Conservation (phyloP, 2,329 filamentous ascomycete species). For the Ophiostoma populinum region DNA sequence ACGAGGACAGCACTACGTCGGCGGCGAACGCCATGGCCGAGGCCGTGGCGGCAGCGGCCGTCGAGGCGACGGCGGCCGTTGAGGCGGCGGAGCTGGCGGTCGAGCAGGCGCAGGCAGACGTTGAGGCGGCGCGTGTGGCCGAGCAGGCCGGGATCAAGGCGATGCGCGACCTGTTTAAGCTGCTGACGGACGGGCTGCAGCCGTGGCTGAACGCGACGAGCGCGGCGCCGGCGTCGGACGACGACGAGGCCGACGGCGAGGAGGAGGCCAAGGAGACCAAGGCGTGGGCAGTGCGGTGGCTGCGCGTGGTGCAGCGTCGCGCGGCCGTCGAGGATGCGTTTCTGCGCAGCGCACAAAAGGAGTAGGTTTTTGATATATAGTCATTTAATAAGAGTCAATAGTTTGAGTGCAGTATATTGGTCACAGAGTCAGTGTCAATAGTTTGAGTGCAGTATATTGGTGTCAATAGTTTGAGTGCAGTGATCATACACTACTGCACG, state of each 20-base stretch:
- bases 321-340: slow-evolving; percentile 71
- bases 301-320: slow-evolving; percentile 67
- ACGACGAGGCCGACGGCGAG: slow-evolving; percentile 37
- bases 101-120: slow-evolving; percentile 9
- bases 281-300: slow-evolving; percentile 74
- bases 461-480: not conserved
- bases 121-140: slow-evolving; percentile 37
- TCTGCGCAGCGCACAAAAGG: slow-evolving; percentile 23
- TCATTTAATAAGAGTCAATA: not conserved
- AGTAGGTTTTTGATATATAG: not conserved
- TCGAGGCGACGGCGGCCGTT: slow-evolving; percentile 6
- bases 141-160: slow-evolving; percentile 50
- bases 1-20: slow-evolving; percentile 9
- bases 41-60: slow-evolving; percentile 21
- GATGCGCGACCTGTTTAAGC: slow-evolving; percentile 64
- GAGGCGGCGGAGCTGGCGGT: slow-evolving; percentile 18
- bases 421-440: not conserved
- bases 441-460: not conserved
- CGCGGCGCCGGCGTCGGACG: slow-evolving; percentile 48
- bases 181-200: slow-evolving; percentile 61
- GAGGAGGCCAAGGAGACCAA: slow-evolving; percentile 45
- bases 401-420: not conserved
- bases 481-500: too few species aligned
- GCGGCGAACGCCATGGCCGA: slow-evolving; percentile 14
- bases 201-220: slow-evolving; percentile 57